Evolutionary conservation across 768 basidiomycete species (phyloP).

Genomic region (Leccinum boreale): DNA sequence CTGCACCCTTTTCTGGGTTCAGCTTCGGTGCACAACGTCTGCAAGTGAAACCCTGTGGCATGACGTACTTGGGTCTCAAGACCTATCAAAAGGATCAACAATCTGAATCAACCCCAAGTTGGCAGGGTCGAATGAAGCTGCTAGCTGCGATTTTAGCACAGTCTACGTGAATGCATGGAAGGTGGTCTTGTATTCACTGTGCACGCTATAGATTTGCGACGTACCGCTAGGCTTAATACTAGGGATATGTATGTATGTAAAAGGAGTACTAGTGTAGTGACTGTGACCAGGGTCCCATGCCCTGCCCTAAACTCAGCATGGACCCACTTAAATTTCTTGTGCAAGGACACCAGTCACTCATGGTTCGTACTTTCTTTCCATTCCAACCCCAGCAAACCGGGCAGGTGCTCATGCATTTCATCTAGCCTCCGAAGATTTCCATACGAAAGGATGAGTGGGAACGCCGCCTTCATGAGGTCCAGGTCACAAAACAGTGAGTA

Average conservation of each 20-base stretch:
- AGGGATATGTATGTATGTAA: not conserved
- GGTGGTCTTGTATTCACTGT: not conserved
- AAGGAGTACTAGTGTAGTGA: not conserved
- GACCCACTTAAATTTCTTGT: slow-evolving; percentile 31
- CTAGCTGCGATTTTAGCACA: too few species aligned
- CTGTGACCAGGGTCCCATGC: not conserved
- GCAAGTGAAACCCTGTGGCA: not conserved
- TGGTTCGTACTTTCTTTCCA: slow-evolving; percentile 28
- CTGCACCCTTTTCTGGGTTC: not conserved
- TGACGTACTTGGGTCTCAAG: not conserved
- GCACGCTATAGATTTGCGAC: not conserved
- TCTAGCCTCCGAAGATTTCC: slow-evolving; percentile 48
- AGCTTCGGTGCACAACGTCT: not conserved
- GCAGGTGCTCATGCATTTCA: not conserved
- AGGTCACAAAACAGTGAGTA: slow-evolving; percentile 87
- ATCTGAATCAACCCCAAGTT: not conserved
- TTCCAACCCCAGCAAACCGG: not conserved
- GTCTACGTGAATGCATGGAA: not conserved
- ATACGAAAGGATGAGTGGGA: slow-evolving; percentile 89
- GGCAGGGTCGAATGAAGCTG: not conserved
- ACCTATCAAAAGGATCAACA: not conserved
- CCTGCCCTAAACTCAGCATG: slow-evolving; percentile 38
- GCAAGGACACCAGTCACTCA: slow-evolving; percentile 16
- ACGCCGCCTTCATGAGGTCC: slow-evolving; percentile 73
- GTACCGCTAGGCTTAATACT: not conserved